These are phyloP conservation scores for Pyrenophora teres DNA, from an alignment of 2,329 filamentous ascomycete genomes.

Conservation along the genomic window DNA sequence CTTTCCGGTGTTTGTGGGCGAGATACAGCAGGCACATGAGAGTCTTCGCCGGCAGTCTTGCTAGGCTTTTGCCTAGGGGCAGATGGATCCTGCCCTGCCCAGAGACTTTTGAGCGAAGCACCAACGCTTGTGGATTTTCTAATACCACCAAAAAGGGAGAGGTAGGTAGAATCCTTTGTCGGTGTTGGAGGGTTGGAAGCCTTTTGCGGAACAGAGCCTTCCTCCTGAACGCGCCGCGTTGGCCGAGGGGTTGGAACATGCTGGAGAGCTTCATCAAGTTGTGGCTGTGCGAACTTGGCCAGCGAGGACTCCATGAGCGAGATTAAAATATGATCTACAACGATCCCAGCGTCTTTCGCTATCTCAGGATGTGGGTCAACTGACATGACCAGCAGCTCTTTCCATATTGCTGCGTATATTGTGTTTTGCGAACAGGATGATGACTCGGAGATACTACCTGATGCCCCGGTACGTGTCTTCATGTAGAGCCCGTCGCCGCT, in stretches of 20 bases:
- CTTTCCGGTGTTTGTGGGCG: constrained; percentile 66
- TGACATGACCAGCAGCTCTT: constrained; percentile 85
- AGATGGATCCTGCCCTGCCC: constrained; percentile 47
- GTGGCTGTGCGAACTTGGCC: constrained; percentile 68
- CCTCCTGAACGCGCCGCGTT: constrained; percentile 43
- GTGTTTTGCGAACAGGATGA: constrained; percentile 72
- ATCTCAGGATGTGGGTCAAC: constrained; percentile 96
- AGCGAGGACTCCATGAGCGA: constrained; percentile 78
- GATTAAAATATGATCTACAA: constrained; percentile 84
- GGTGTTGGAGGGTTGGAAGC: constrained; percentile 53
- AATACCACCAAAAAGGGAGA: constrained; percentile 59
- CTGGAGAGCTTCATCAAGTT: constrained; percentile 72
- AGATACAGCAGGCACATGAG: constrained; percentile 71
- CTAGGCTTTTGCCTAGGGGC: constrained; percentile 34
- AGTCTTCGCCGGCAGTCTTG: constrained; percentile 61
- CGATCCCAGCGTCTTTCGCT: constrained; percentile 78
- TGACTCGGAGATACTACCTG: constrained; percentile 12
- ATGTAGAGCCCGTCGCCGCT: constrained; percentile 38
- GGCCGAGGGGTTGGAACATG: constrained; percentile 52
- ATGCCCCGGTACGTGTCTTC: constrained; percentile 29
- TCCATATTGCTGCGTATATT: constrained; percentile 92
- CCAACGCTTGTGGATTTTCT: constrained; percentile 68
- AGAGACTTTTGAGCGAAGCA: constrained; percentile 66
- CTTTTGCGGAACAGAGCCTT: constrained; percentile 49
- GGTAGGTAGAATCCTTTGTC: constrained; percentile 63